These are phyloP conservation scores for Aspergillus haitiensis DNA, from an alignment of 495 filamentous ascomycete species.

Conservation along the genomic window DNA sequence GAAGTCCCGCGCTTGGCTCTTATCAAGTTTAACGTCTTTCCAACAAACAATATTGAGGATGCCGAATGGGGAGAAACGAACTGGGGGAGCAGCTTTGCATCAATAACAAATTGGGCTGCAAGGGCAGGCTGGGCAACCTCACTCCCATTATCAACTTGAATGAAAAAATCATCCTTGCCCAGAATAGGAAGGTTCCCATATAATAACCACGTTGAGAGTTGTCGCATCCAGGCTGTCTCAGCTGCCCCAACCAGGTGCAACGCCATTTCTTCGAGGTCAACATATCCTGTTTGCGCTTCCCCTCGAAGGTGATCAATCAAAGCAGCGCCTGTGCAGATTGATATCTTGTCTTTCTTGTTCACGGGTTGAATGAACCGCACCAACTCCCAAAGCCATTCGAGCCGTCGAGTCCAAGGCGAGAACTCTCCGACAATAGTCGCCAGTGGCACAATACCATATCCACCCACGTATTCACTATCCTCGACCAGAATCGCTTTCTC, in stretches of 20 bases:
- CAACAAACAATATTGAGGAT: slow-evolving; percentile 85
- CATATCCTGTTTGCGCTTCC: slow-evolving; percentile 83
- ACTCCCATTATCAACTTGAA: slow-evolving; percentile 48
- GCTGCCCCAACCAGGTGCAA: slow-evolving; percentile 69
- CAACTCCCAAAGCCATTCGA: slow-evolving; percentile 86
- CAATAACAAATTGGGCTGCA: slow-evolving; percentile 53
- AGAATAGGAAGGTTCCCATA: slow-evolving; percentile 79
- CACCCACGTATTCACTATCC: slow-evolving; percentile 75
- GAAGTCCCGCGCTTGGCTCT: slow-evolving; percentile 49
- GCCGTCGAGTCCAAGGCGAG: slow-evolving; percentile 73
- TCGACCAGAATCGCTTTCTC: slow-evolving; percentile 72
- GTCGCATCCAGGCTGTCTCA: slow-evolving; percentile 88
- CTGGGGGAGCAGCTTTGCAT: slow-evolving; percentile 61
- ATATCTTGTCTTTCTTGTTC: slow-evolving; percentile 24
- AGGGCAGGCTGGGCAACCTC: slow-evolving; percentile 33
- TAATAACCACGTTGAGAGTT: slow-evolving; percentile 83
- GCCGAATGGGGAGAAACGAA: slow-evolving; percentile 78
- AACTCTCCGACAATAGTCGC: slow-evolving; percentile 83
- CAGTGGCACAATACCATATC: slow-evolving; percentile 88
- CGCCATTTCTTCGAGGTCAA: slow-evolving; percentile 75
- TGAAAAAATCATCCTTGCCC: slow-evolving; percentile 78
- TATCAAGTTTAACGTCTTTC: slow-evolving; percentile 82
- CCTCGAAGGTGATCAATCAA: slow-evolving; percentile 74
- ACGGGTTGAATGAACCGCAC: slow-evolving; percentile 60
- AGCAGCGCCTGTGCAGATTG: slow-evolving; percentile 58